Evolutionary conservation across 2,329 filamentous ascomycete genomes (phyloP).

Genomic region (Capronia epimyces): DNA sequence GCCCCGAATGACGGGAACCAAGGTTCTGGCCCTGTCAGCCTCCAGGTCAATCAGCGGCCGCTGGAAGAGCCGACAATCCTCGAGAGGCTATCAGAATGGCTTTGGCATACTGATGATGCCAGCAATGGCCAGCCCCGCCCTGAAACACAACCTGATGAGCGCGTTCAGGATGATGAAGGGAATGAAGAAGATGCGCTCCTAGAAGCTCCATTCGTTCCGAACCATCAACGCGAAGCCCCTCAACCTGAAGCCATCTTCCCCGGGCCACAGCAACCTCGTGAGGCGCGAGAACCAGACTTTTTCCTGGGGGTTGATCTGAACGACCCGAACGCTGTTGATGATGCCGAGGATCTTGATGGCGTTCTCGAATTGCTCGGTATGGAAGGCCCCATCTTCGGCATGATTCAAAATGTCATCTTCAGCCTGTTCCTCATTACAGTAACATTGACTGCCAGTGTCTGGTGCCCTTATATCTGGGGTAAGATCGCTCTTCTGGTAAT

Average conservation of each 20-base stretch:
- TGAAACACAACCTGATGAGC: conserved; percentile 28
- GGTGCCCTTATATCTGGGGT: conserved; percentile 86
- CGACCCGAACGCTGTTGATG: conserved; percentile 52
- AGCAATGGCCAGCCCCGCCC: conserved; percentile 37
- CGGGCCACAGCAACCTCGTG: neutral
- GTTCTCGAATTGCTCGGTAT: conserved; percentile 95
- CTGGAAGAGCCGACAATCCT: neutral
- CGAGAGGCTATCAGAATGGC: conserved; percentile 38
- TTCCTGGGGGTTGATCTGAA: conserved; percentile 61
- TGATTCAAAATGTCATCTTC: conserved; percentile 93
- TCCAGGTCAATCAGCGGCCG: neutral
- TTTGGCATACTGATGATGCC: conserved; percentile 41
- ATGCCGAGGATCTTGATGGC: conserved; percentile 91
- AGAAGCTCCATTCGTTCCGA: conserved; percentile 57
- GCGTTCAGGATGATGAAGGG: conserved; percentile 50
- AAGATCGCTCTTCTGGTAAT: conserved; percentile 74
- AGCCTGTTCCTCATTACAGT: conserved; percentile 83
- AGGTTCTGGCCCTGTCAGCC: neutral
- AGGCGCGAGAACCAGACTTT: conserved; percentile 47
- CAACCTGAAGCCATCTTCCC: neutral
- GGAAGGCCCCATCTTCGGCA: conserved; percentile 81
- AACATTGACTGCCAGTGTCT: conserved; percentile 79
- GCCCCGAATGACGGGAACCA: neutral
- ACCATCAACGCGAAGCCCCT: conserved; percentile 34
- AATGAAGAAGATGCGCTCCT: conserved; percentile 54